phyloP scores from a whole-genome alignment of 192 early-diverging fungal genomes.

The Backusella tuberculispora region DNA sequence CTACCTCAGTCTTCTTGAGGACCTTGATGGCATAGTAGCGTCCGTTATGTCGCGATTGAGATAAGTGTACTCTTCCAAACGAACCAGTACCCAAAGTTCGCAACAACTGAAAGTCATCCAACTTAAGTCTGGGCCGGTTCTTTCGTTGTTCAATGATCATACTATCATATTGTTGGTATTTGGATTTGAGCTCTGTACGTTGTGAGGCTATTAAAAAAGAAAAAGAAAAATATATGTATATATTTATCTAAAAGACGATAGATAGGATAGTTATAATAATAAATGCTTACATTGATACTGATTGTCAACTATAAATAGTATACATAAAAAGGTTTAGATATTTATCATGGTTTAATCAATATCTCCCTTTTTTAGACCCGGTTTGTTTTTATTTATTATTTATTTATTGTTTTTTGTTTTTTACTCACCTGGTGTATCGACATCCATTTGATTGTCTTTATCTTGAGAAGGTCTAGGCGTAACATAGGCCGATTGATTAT shows the following conservation, averaged over 20 bases:
- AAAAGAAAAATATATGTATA: neutral
- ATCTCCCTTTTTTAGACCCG: neutral
- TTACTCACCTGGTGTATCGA: conserved; percentile 16
- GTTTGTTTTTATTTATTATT: neutral
- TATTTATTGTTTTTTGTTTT: neutral
- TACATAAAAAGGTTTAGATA: neutral
- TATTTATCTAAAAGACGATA: neutral
- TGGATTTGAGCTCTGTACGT: neutral
- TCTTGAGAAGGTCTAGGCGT: conserved; percentile 24
- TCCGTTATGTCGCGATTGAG: conserved; percentile 75
- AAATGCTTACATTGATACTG: neutral
- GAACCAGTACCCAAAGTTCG: conserved; percentile 95
- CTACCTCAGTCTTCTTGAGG: conserved; percentile 90
- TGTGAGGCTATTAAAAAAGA: neutral
- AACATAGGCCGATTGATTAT: conserved; percentile 18
- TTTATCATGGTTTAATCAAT: neutral
- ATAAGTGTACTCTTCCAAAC: conserved; percentile 95
- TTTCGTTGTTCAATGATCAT: conserved; percentile 27
- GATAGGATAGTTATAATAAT: neutral
- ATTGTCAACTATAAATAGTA: neutral
- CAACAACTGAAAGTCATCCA: conserved; percentile 83
- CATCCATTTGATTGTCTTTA: conserved; percentile 14
- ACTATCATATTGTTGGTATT: conserved; percentile 9
- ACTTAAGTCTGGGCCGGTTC: conserved; percentile 53
- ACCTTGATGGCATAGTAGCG: conserved; percentile 98